Base-by-base conservation (phyloP, 495 filamentous ascomycete species). In the Talaromyces proteolyticus region DNA sequence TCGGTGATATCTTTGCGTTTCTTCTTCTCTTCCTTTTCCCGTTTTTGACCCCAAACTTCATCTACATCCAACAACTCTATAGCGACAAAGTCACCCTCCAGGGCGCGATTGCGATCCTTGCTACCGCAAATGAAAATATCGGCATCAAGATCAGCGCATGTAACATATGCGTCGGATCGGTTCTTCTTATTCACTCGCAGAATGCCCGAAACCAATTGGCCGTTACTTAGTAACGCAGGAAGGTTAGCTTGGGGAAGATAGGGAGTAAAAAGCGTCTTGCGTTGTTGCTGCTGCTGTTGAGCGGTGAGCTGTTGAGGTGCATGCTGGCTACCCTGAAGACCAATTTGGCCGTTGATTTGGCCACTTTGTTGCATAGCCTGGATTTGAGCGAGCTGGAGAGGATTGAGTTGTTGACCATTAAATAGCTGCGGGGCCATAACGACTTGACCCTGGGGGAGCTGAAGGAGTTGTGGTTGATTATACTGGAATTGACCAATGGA, bases 151-250 rank as follows among this genome's bases (percentile, higher is more conserved):
- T 98, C 93, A 36, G 86, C 82, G 36, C 89, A 95, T 16, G 93
- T 89, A 43, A 98, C 93, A 57, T 98, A 98, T 4, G 93, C 93
- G 65, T 98, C 94, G 55, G 93, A 97, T 36, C 93, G 82, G 63
- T 98, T 98, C 77, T 98, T 98, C 75, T 97, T 98, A 77, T 98
- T 98, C 49, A 98, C 93, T 40, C 93, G 87, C 37, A 98, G 85
- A 57, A 96, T 89, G 74, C 93, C 93, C 43, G 93, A 89, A 34
- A 98, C 93, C 41, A 98, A 82, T 62, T 96, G 90, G 12, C 92
- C 93, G 55, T 97, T 90, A 57, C 82, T 81, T 49, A 98, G 79
- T 24, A 98, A 77, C 22, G 91, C 93, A 38, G 93, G 93, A 16
- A 98, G 75, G 40, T 87, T 95, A 19, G 94, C 94, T 64, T 98